These are phyloP conservation scores for Solanum clarkiae DNA, from an alignment of 257 asterid species.

Conservation along the genomic window DNA sequence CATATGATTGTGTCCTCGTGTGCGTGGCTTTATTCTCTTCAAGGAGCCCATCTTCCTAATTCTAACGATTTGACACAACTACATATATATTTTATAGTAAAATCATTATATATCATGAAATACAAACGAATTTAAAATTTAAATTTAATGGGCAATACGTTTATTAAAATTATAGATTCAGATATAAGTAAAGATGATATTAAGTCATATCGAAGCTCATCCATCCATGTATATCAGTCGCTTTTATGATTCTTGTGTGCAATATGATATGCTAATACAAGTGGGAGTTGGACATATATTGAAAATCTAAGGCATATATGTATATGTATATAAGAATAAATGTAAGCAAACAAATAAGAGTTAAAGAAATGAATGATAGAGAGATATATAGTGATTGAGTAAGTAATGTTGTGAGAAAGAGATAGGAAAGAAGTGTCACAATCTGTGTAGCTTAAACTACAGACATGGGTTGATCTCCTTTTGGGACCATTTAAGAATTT, in stretches of 20 bases:
- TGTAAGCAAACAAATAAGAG: constrained; percentile 27
- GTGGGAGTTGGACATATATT: constrained; percentile 15
- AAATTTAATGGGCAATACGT: neutral
- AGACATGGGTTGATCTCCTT: constrained; percentile 31
- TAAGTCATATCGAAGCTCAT: too few relatives aligned
- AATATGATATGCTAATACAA: neutral
- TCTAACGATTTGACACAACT: neutral
- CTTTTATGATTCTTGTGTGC: neutral
- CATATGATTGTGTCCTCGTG: constrained; percentile 9
- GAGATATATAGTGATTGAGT: neutral
- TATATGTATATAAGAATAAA: constrained; percentile 18
- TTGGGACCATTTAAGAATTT: constrained; percentile 43
- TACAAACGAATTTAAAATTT: neutral
- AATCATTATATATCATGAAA: neutral
- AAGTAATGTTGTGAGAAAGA: neutral
- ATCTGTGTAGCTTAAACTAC: constrained; percentile 58
- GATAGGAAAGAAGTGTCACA: constrained; percentile 12
- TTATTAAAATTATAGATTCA: neutral
- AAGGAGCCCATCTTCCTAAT: constrained; percentile 2
- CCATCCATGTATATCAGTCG: neutral
- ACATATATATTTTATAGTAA: neutral
- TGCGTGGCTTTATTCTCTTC: constrained; percentile 7
- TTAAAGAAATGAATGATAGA: constrained; percentile 1
- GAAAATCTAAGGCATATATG: constrained; percentile 13
- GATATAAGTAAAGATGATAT: too few relatives aligned